Base-by-base conservation (phyloP, 169 alveolate species). In the Ichthyophthirius multifiliis region DNA sequence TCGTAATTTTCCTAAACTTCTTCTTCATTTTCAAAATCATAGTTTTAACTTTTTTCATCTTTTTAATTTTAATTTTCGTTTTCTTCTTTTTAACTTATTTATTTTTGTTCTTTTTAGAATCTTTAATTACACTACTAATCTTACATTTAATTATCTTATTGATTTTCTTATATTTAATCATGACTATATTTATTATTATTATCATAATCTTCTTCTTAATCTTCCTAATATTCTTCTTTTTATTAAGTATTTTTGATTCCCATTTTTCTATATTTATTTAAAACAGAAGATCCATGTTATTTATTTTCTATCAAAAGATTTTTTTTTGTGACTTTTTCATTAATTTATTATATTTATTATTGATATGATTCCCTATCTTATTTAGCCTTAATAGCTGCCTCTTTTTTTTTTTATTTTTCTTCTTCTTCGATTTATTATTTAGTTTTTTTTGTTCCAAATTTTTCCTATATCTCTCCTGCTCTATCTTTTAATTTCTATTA, bases 281-380 rank as follows among this genome's bases (percentile, higher is more conserved):
- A 65, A 64, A 44, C 48, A 18, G 43, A 27, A 1, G 84, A 78
- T 13, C 78, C 84, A 78, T 78, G 84, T 9, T 43, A 65, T 32
- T 78, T 78, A 41, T 45, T 43, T 18, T 65, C 84, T 10, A 43
- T 41, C 6, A 44, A 34, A 15, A 65, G 64, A 12, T 74, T 62
- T 64, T 55, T 63, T 30, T 41, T 20, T 7, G 30, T 43, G 6
- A 78, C 84, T 44, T 73, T 35, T 3, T 65, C 43, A 20, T 78
- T 71, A 76, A 78, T 78, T 43, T 78, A 67, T 78, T 78, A 30
- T 2, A 78, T 65, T 78, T 78, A 63, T 65, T 78, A 30, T 31
- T 35, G 16, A 44, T 77, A 78, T 43, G 39, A 67, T 31, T 47
- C 32, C 18, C 32, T 65, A 16, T 63, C 16, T 35, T 78, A 63